A percentile compares a stretch with the other conserved stretches of the same genome.
These are phyloP conservation scores for Talaromyces sp. DNA, from an alignment of 2,329 filamentous ascomycete genomes.

Conservation along the genomic window DNA sequence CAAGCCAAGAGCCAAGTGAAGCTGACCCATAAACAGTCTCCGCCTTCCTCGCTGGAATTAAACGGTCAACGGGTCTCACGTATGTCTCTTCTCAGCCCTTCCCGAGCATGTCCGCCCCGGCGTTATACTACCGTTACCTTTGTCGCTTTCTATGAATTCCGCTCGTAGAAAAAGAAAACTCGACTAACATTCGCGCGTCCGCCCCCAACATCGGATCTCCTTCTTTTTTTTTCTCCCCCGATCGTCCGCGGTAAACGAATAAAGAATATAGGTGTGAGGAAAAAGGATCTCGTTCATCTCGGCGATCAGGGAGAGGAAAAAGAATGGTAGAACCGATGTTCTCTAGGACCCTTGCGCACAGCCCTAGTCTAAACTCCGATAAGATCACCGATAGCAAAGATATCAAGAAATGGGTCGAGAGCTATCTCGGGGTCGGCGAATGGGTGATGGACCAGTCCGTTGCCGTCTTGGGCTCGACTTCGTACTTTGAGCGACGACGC, in stretches of 20 bases:
- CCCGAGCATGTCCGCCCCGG: neutral
- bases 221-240: constrained; percentile 15
- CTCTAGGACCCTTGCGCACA: constrained; percentile 22
- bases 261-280: neutral
- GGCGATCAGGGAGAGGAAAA: neutral
- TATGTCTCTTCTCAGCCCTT: constrained; percentile 52
- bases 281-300: neutral
- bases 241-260: neutral
- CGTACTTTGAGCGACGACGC: constrained; percentile 87
- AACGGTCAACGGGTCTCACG: constrained; percentile 95
- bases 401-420: constrained; percentile 81
- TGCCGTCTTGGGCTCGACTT: constrained; percentile 78
- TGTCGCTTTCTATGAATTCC: neutral
- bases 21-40: constrained; percentile 58
- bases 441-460: constrained; percentile 98
- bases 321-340: constrained; percentile 8
- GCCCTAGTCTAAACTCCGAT: constrained; percentile 78
- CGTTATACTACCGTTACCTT: neutral
- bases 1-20: neutral
- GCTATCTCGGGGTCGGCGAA: constrained; percentile 90
- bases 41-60: constrained; percentile 92
- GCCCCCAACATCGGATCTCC: constrained; percentile 17
- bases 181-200: constrained; percentile 13
- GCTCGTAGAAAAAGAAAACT: neutral
- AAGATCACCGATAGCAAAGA: constrained; percentile 78